A percentile compares a stretch with the other conserved stretches of the same genome.
phyloP scores from a whole-genome alignment of 176 grass and related monocot genomes.

The Musa acuminata region DNA sequence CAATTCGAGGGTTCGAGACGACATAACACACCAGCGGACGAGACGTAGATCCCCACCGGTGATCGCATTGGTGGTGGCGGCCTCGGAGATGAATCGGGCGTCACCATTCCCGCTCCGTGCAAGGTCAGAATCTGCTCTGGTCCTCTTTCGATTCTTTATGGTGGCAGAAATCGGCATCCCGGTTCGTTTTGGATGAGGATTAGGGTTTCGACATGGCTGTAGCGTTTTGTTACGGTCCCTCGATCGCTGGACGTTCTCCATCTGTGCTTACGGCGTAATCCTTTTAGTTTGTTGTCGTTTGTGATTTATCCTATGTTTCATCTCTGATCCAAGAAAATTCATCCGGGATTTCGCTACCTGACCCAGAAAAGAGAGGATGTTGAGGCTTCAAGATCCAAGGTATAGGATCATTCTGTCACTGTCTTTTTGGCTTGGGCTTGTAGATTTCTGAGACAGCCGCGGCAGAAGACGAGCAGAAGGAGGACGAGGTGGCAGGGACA shows the following conservation, averaged over 20 bases:
- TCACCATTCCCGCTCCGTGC: not conserved
- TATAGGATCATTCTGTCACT: no score
- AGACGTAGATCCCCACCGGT: no score
- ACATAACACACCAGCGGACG: no score
- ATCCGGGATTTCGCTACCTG: conserved; percentile 3
- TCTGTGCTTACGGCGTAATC: not conserved
- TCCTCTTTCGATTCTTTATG: not conserved
- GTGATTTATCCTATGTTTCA: not conserved
- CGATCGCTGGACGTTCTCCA: not conserved
- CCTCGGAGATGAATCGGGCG: not conserved
- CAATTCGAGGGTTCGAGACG: no score
- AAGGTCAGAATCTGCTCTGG: conserved; percentile 7
- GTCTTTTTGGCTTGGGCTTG: not conserved
- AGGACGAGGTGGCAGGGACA: not conserved
- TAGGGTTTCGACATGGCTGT: not conserved
- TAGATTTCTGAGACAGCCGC: not conserved
- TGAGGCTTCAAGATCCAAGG: no score
- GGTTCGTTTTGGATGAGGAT: not conserved
- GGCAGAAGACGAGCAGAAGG: not conserved
- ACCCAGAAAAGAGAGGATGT: not conserved
- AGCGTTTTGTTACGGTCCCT: no score
- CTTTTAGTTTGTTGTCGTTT: not conserved
- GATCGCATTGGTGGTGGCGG: not conserved
- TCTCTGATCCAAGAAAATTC: not conserved
- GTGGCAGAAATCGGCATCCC: not conserved